Percentiles rank a stretch among this genome's conserved stretches.
These are phyloP conservation scores for Fusarium nygamai DNA, from an alignment of 2,329 filamentous ascomycete species.

Conservation along the genomic window DNA sequence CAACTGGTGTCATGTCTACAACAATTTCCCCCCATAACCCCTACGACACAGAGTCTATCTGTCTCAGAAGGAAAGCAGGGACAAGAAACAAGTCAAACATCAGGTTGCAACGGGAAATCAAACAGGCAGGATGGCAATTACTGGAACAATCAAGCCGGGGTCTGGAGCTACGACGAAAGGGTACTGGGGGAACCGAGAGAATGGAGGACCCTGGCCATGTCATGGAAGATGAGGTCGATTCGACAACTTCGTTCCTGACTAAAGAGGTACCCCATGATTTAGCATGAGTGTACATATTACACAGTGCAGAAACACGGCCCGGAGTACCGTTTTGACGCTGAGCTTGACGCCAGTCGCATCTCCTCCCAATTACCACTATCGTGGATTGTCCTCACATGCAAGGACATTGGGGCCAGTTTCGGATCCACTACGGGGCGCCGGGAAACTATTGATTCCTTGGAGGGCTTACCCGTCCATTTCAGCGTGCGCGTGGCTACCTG, in stretches of 20 bases:
- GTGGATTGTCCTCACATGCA: slow-evolving; percentile 29
- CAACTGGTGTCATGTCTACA: not conserved
- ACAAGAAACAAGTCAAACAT: slow-evolving; percentile 26
- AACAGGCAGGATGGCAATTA: slow-evolving; percentile 15
- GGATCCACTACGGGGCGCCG: slow-evolving; percentile 26
- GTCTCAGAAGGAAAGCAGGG: slow-evolving; percentile 7
- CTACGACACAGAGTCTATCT: not conserved
- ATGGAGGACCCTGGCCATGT: slow-evolving; percentile 31
- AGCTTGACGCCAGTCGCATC: slow-evolving; percentile 30
- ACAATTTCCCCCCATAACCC: not conserved
- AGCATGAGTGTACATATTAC: slow-evolving; percentile 1
- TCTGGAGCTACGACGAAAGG: not conserved
- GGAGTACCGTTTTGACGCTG: slow-evolving; percentile 29
- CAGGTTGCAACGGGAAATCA: slow-evolving; percentile 27
- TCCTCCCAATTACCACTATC: slow-evolving; percentile 29
- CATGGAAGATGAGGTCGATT: slow-evolving; percentile 25
- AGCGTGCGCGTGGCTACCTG: slow-evolving; percentile 16
- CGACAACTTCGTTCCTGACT: slow-evolving; percentile 25
- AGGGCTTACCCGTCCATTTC: slow-evolving; percentile 9
- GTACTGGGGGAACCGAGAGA: slow-evolving; percentile 38
- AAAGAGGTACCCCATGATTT: slow-evolving; percentile 12
- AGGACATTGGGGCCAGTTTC: slow-evolving; percentile 30
- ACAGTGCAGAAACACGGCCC: slow-evolving; percentile 38
- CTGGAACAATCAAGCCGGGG: slow-evolving; percentile 4
- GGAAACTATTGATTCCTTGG: slow-evolving; percentile 20